Base-by-base conservation (phyloP, 805 yeast species). In the Barnettozyma siamensis region DNA sequence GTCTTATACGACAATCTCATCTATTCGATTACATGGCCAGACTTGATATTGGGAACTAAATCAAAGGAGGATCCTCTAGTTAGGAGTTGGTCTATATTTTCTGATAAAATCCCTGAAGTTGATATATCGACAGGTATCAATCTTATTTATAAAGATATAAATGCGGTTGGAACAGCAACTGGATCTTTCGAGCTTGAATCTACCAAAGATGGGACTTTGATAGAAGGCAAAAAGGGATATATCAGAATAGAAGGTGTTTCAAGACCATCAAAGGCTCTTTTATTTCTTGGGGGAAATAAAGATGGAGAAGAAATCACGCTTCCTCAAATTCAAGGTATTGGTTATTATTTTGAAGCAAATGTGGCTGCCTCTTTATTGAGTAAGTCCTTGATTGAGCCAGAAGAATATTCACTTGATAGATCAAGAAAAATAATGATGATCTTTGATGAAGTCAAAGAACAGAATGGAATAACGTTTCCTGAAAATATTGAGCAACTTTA, bases 321-420 rank as follows among this genome's bases (percentile, higher is more conserved):
- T 26, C 29, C 29, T 8, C 29, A 11, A 11, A 69, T 65, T 40
- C 55, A 61, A 19, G 55, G 63, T 8, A 68, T 66, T 36, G 83
- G 83, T 0, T 70, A 75, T 54, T 72, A 71, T 49, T 70, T 69
- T 55, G 82, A 77, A 58, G 80, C 80, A 1, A 70, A 75, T 49
- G 78, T 73, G 5, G 69, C 68, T 24, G 80, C 76, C 4, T 56
- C 64, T 35, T 73, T 69, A 40, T 59, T 77, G 31, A 40, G 52
- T 6, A 59, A 55, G 13, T 75, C 76, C 11, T 62, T 58, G 40
- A 49, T 54, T 13, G 64, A 67, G 46, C 65, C 67, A 44, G 56
- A 49, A 16, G 35, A 54, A 3, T 57, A 67, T 53, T 70, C 79
- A 3, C 64, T 63, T 54, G 65, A 53, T 5, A 82, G 78, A 57